Percentiles rank a stretch among this genome's conserved stretches.
These are phyloP conservation scores for Fraxinus dipetala DNA, from an alignment of 305 asterid genomes.

Conservation along the genomic window DNA sequence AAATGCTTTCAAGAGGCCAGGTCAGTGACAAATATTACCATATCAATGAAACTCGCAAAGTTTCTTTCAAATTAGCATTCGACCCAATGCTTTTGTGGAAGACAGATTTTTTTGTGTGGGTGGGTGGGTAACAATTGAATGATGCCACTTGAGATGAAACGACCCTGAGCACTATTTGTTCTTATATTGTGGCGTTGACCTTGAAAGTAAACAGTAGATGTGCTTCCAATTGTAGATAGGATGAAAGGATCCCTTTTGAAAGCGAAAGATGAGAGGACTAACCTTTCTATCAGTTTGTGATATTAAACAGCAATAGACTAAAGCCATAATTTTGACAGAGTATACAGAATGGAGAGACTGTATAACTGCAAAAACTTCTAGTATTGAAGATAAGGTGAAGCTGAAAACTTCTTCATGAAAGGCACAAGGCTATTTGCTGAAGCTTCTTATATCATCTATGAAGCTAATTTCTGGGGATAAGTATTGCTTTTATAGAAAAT, in stretches of 20 bases:
- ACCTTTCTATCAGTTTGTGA: neutral
- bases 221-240: neutral
- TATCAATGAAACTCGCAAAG: constrained; percentile 15
- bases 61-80: neutral
- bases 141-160: neutral
- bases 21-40: constrained; percentile 31
- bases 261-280: neutral
- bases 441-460: neutral
- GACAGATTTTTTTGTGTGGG: neutral
- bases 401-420: neutral
- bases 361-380: neutral
- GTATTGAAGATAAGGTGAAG: neutral
- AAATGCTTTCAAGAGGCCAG: constrained; percentile 97
- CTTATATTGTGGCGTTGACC: neutral
- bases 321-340: neutral
- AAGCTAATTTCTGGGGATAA: neutral
- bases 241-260: neutral
- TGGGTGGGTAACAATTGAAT: neutral
- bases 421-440: neutral
- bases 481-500: neutral
- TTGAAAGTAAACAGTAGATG: neutral
- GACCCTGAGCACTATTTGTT: neutral
- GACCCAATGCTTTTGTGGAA: neutral
- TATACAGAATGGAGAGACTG: neutral
- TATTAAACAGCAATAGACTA: neutral